Evolutionary conservation across 148 eudicot genomes (phyloP).

Genomic region (Silene uniflora): DNA sequence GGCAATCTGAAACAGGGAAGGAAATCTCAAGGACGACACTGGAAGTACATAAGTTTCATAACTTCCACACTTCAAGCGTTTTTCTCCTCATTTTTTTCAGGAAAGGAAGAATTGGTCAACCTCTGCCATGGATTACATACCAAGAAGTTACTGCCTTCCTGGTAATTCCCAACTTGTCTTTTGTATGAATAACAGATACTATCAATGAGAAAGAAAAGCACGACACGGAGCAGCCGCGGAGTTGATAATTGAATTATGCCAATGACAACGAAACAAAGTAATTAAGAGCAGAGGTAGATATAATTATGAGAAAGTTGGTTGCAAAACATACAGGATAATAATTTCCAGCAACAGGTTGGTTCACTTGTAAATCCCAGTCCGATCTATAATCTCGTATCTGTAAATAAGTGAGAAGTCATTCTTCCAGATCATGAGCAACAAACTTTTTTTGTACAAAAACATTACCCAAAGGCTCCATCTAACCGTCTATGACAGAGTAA

Average conservation of each 20-base stretch:
- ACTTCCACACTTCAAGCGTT: neutral
- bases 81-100: neutral
- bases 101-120: neutral
- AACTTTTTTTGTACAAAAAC: no score
- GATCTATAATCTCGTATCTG: constrained; percentile 94
- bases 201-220: neutral
- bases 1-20: neutral
- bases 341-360: constrained; percentile 91
- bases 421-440: no score
- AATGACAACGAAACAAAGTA: neutral
- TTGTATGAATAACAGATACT: neutral
- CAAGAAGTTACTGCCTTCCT: neutral
- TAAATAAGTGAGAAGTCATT: constrained; percentile 11
- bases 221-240: neutral
- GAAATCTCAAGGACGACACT: neutral
- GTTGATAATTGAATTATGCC: neutral
- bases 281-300: neutral
- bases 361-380: constrained; percentile 90
- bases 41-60: neutral
- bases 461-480: no score
- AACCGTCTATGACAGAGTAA: no score
- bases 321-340: constrained; percentile 84
- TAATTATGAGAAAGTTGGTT: constrained; percentile 3
- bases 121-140: neutral
- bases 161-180: neutral